Conservation (phyloP, 2,329 filamentous ascomycete species). For the Arthrobotrys entomopaga region DNA sequence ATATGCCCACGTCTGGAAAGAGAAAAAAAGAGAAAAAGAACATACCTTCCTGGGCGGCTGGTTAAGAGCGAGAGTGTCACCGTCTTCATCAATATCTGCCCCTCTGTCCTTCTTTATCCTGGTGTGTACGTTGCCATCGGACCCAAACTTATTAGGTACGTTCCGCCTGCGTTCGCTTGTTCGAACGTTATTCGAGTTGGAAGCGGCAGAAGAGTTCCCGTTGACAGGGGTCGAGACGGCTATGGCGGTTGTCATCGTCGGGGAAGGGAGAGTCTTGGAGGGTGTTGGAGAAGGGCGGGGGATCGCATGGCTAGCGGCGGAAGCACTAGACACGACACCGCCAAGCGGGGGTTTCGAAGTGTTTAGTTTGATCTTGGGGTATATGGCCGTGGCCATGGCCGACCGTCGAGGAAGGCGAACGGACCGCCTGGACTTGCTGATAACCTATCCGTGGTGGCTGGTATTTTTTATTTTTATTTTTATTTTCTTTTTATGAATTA, state of each 20-base stretch:
- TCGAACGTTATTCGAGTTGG: constrained; percentile 44
- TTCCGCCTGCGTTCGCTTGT: constrained; percentile 50
- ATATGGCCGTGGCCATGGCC: constrained; percentile 55
- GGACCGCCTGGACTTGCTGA: constrained; percentile 44
- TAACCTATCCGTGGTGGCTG: constrained; percentile 48
- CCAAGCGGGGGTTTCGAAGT: constrained; percentile 51
- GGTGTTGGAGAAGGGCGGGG: constrained; percentile 55
- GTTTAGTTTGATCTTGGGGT: constrained; percentile 53
- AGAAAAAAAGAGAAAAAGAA: not conserved
- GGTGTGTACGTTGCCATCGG: constrained; percentile 23
- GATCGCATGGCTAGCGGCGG: constrained; percentile 50
- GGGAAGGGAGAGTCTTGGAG: constrained; percentile 52
- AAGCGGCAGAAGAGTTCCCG: constrained; percentile 29
- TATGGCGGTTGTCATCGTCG: constrained; percentile 46
- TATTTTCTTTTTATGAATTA: too few relatives aligned
- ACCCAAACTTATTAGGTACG: constrained; percentile 50
- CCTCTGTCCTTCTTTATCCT: constrained; percentile 51
- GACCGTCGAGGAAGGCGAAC: constrained; percentile 50
- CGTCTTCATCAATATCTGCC: constrained; percentile 50
- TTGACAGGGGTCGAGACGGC: constrained; percentile 39
- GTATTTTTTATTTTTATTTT: too few relatives aligned
- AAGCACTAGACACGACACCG: constrained; percentile 40
- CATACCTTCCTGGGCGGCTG: constrained; percentile 53
- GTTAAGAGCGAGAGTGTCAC: constrained; percentile 39
- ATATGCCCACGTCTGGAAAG: not conserved